Base-by-base conservation (phyloP, 306 rosid species). In the Prunus mongolica region DNA sequence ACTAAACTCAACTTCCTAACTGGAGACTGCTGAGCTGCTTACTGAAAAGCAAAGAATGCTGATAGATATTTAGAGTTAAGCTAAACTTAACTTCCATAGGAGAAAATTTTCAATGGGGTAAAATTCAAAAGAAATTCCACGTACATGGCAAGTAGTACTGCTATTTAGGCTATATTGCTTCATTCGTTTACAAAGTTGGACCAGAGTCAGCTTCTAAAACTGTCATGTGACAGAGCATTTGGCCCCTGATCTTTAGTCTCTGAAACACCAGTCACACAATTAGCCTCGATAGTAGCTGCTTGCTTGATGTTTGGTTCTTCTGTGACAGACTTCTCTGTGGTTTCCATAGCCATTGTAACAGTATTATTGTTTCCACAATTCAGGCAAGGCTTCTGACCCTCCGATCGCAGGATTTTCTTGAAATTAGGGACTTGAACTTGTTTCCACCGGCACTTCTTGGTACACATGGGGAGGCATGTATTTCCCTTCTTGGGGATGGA, bases 391-490 rank as follows among this genome's bases (percentile, higher is more conserved):
- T 25, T 47, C 38, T 3, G 44, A 38, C 44, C 44, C 9, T 38
- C 44, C 9, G 44, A 38, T 38, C 0, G 1, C 44, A 38, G 44
- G 9, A 38, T 38, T 38, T 38, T 38, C 44, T 38, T 38, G 44
- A 38, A 38, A 38, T 6, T 38, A 38, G 56, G 58, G 22, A 4
- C 24, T 32, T 13, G 57, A 24, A 46, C 41, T 68, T 47, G 58
- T 47, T 47, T 47, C 73, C 58, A 68, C 56, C 8, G 6, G 58
- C 49, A 47, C 15, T 10, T 46, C 41, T 47, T 68, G 73, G 58
- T 68, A 68, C 73, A 68, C 73, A 68, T 68, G 73, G 14, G 73
- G 73, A 68, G 73, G 73, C 55, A 68, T 47, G 25, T 22, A 68
- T 15, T 50, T 68, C 51, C 73, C 73, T 49, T 47, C 73, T 15